phyloP scores from a whole-genome alignment of 2,329 filamentous ascomycete genomes.

The Tolypocladium tropicale region DNA sequence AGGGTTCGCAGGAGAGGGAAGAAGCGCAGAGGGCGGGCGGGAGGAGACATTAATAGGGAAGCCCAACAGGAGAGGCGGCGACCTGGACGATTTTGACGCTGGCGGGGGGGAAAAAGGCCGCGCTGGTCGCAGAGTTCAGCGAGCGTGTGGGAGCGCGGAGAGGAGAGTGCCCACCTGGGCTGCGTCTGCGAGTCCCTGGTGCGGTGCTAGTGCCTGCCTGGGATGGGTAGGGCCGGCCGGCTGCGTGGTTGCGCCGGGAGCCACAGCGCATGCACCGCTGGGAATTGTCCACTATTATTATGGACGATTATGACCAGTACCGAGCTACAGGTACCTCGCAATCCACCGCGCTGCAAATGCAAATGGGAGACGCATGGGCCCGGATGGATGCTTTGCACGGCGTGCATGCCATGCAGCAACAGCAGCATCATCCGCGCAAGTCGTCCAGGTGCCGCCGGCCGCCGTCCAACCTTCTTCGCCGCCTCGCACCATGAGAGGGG shows the following conservation, averaged over 20 bases:
- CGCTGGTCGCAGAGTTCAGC: neutral
- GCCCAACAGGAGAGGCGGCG: neutral
- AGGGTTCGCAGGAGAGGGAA: neutral
- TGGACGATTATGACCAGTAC: too few species aligned
- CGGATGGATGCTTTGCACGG: neutral
- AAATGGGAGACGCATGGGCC: neutral
- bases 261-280: too few species aligned
- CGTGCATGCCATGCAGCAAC: neutral
- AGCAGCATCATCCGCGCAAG: too few species aligned
- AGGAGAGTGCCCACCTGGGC: neutral
- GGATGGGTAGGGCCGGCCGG: too few species aligned
- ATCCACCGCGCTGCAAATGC: too few species aligned
- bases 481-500: too few species aligned
- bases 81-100: neutral
- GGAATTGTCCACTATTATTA: too few species aligned
- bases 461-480: neutral
- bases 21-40: neutral
- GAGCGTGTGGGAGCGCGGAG: neutral
- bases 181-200: neutral
- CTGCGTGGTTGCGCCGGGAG: too few species aligned
- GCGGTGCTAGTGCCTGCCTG: neutral
- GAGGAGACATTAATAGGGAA: constrained; percentile 4
- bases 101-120: neutral
- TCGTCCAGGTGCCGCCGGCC: neutral
- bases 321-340: too few species aligned